Conservation (phyloP, 169 alveolate genomes). For the Perkinsus olseni region DNA sequence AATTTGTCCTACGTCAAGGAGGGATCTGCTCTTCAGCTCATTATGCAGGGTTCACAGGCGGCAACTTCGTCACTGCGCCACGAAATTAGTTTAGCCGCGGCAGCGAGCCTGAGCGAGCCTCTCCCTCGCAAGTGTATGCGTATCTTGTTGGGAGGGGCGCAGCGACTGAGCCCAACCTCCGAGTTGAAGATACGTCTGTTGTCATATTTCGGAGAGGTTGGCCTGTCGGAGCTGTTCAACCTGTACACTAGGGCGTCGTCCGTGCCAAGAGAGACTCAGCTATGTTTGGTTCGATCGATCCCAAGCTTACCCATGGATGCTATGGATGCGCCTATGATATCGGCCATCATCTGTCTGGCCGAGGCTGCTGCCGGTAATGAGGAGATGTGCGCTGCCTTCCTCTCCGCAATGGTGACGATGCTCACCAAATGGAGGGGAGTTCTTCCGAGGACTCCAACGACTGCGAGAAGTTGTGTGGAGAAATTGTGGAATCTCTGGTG, state of each 20-base stretch:
- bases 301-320: not conserved
- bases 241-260: not conserved
- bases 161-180: not conserved
- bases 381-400: not conserved
- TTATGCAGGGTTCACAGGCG: not conserved
- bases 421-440: not conserved
- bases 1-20: not conserved
- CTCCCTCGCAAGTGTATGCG: not conserved
- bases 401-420: not conserved
- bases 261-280: not conserved
- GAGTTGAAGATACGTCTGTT: not conserved
- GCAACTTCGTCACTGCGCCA: not conserved
- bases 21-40: not conserved
- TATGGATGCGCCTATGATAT: not conserved
- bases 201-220: not conserved
- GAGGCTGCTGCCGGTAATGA: not conserved
- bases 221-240: not conserved
- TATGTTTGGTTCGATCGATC: not conserved
- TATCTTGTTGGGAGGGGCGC: not conserved
- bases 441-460: not conserved
- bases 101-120: not conserved
- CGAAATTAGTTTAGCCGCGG: not conserved
- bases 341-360: not conserved
- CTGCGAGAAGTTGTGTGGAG: not conserved
- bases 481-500: not conserved